These are phyloP conservation scores for Zalaria obscura DNA, from an alignment of 2,329 filamentous ascomycete species.

Conservation along the genomic window DNA sequence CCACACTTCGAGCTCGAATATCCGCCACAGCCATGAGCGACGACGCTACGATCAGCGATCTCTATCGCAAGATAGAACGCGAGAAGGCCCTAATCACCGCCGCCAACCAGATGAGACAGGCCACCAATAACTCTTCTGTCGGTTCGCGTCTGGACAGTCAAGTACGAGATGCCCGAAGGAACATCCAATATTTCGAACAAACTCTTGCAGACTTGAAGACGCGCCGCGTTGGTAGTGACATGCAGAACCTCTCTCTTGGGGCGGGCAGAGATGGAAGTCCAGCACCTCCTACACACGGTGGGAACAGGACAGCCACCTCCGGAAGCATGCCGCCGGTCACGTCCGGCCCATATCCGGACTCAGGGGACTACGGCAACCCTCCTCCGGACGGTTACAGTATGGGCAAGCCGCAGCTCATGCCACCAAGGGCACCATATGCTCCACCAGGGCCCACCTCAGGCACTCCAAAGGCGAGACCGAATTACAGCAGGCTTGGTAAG, in stretches of 20 bases:
- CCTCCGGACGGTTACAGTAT: slow-evolving; percentile 40
- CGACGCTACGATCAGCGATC: slow-evolving; percentile 57
- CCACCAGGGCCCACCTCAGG: slow-evolving; percentile 56
- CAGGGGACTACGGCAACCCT: slow-evolving; percentile 39
- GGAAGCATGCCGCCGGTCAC: too few relatives aligned
- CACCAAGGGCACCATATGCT: slow-evolving; percentile 64
- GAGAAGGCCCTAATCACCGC: slow-evolving; percentile 92
- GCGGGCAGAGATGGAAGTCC: slow-evolving; percentile 28
- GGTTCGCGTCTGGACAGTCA: slow-evolving; percentile 83
- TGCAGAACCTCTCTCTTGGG: slow-evolving; percentile 52
- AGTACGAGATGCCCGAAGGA: slow-evolving; percentile 83
- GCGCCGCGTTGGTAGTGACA: slow-evolving; percentile 55
- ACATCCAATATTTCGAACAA: slow-evolving; percentile 92
- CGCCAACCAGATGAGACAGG: slow-evolving; percentile 87
- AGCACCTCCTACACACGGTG: slow-evolving; percentile 16
- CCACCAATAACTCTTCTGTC: slow-evolving; percentile 85
- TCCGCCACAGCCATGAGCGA: slow-evolving; percentile 34
- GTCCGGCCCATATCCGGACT: slow-evolving; percentile 5
- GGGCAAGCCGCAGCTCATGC: slow-evolving; percentile 59
- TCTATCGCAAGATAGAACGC: slow-evolving; percentile 94
- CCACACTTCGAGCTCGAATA: background rate
- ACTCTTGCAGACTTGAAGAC: slow-evolving; percentile 78
- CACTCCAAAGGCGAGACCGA: slow-evolving; percentile 62
- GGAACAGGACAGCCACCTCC: slow-evolving; percentile 2
- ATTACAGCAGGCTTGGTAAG: slow-evolving; percentile 92